A percentile compares a stretch with the other conserved stretches of the same genome.
Conservation (phyloP, 768 basidiomycete species). For the Coprinopsis cinerea region DNA sequence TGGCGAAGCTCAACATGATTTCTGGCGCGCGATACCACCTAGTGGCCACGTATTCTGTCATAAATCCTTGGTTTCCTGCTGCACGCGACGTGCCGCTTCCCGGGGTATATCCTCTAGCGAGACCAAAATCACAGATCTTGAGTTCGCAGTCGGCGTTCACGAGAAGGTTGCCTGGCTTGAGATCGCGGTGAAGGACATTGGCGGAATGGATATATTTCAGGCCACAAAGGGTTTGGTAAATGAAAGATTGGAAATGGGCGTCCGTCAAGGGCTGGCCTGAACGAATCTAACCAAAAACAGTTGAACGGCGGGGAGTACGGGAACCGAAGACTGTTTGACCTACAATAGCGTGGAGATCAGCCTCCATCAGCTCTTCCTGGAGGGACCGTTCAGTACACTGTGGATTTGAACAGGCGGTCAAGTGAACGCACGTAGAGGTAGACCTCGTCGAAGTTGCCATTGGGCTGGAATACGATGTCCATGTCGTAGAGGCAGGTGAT, state of each 20-base stretch:
- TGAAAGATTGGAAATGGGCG: constrained; percentile 91
- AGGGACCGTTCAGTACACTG: background rate
- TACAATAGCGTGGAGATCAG: constrained; percentile 97
- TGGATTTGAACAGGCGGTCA: too few relatives aligned
- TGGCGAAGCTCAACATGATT: constrained; percentile 97
- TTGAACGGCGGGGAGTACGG: too few relatives aligned
- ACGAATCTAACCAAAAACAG: constrained; percentile 48
- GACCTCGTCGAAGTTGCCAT: constrained; percentile 93
- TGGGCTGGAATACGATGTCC: constrained; percentile 93
- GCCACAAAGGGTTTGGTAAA: constrained; percentile 98
- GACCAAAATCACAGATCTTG: constrained; percentile 98
- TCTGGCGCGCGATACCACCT: constrained; percentile 98
- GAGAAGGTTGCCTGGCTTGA: constrained; percentile 91
- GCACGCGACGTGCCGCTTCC: constrained; percentile 68
- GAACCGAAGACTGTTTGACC: too few relatives aligned
- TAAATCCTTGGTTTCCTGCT: constrained; percentile 86
- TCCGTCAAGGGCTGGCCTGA: constrained; percentile 86
- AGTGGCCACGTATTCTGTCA: constrained; percentile 99
- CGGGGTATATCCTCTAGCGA: constrained; percentile 90
- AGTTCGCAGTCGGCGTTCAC: constrained; percentile 98
- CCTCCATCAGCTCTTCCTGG: constrained; percentile 99
- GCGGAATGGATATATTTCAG: constrained; percentile 98
- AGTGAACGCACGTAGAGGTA: constrained; percentile 85
- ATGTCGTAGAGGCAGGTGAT: constrained; percentile 97
- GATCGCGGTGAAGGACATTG: constrained; percentile 93